phyloP scores from a whole-genome alignment of 768 basidiomycete genomes.

The Filobasidium floriforme region DNA sequence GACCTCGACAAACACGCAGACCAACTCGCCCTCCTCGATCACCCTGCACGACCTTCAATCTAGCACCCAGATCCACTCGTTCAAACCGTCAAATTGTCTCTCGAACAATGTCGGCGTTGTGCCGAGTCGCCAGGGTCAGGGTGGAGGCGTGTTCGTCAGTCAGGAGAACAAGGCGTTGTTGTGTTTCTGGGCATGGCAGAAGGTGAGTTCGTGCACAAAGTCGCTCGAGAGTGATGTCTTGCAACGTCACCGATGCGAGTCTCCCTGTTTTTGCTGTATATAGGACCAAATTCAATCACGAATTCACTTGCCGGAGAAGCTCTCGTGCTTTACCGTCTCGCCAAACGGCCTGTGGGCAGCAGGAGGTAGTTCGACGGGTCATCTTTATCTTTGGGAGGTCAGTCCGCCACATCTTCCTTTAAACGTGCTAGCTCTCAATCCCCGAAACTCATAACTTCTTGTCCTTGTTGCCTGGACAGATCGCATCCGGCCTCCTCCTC shows the following conservation, averaged over 20 bases:
- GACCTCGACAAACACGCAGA: slow-evolving; percentile 35
- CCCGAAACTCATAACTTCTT: not conserved
- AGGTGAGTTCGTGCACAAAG: slow-evolving; percentile 51
- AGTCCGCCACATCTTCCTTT: slow-evolving; percentile 37
- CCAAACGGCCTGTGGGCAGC: slow-evolving; percentile 67
- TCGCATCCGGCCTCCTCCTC: slow-evolving; percentile 86
- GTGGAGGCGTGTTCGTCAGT: slow-evolving; percentile 65
- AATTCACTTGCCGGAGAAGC: slow-evolving; percentile 80
- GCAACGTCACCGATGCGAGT: too few relatives aligned
- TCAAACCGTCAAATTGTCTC: slow-evolving; percentile 71
- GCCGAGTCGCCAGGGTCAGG: slow-evolving; percentile 61
- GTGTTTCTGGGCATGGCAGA: slow-evolving; percentile 89
- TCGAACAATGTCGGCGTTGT: slow-evolving; percentile 62
- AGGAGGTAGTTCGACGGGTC: slow-evolving; percentile 77
- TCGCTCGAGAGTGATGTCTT: not conserved
- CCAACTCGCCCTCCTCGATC: slow-evolving; percentile 56
- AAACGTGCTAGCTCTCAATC: not conserved
- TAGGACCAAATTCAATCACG: slow-evolving; percentile 86
- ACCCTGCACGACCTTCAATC: slow-evolving; percentile 68
- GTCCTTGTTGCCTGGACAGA: slow-evolving; percentile 48
- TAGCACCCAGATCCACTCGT: slow-evolving; percentile 49
- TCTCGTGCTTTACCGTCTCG: slow-evolving; percentile 72
- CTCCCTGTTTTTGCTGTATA: not conserved
- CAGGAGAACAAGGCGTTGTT: slow-evolving; percentile 82
- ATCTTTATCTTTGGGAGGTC: slow-evolving; percentile 95